phyloP scores from a whole-genome alignment of 345 rosid genomes.

The Microthlaspi erraticum region DNA sequence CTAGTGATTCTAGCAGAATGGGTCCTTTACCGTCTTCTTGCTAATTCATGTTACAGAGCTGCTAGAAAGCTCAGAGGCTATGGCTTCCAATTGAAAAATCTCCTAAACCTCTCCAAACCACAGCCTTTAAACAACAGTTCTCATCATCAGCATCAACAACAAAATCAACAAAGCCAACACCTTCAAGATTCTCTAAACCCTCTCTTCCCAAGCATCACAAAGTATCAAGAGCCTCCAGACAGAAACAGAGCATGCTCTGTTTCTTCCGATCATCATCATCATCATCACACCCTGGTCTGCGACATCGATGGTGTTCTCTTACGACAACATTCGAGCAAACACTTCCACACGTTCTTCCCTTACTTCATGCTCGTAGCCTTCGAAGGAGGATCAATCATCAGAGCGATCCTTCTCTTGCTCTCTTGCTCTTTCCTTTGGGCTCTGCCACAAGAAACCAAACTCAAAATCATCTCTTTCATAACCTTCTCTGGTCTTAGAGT shows the following conservation, averaged over 20 bases:
- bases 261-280: slow-evolving; percentile 17
- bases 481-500: slow-evolving; percentile 75
- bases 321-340: slow-evolving; percentile 43
- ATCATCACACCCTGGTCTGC: slow-evolving; percentile 53
- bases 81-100: slow-evolving; percentile 54
- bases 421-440: slow-evolving; percentile 66
- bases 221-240: slow-evolving; percentile 42
- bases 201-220: slow-evolving; percentile 52
- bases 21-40: slow-evolving; percentile 64
- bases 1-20: slow-evolving; percentile 62
- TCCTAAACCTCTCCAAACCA: slow-evolving; percentile 34
- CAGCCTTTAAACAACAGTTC: slow-evolving; percentile 32
- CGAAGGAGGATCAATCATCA: slow-evolving; percentile 81
- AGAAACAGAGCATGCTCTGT: slow-evolving; percentile 44
- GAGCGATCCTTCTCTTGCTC: slow-evolving; percentile 64
- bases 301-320: slow-evolving; percentile 72
- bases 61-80: slow-evolving; percentile 65
- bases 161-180: slow-evolving; percentile 14
- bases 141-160: slow-evolving; percentile 32
- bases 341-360: slow-evolving; percentile 71
- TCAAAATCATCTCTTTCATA: slow-evolving; percentile 69
- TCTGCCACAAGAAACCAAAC: slow-evolving; percentile 53
- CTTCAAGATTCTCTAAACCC: slow-evolving; percentile 26
- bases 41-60: slow-evolving; percentile 67
- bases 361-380: slow-evolving; percentile 95